Evolutionary conservation across 345 rosid genomes (phyloP).

Genomic region (Cardamine chenopodiifolia): DNA sequence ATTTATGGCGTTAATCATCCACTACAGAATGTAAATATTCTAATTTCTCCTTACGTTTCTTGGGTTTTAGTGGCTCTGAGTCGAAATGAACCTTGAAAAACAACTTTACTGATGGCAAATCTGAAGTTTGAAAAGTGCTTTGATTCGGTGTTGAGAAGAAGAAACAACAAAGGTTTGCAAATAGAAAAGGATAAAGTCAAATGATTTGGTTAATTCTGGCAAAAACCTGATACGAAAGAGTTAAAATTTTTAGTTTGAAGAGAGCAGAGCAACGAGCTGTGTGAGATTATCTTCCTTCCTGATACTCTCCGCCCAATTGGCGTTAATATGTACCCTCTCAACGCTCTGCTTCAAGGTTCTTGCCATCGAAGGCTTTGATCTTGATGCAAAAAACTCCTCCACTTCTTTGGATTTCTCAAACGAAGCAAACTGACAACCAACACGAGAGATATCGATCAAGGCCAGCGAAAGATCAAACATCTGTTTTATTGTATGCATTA

Average conservation of each 20-base stretch:
- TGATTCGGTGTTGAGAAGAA: background rate
- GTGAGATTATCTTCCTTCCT: slow-evolving; percentile 56
- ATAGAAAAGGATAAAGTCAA: background rate
- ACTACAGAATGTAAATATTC: too few species aligned
- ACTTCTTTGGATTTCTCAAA: slow-evolving; percentile 74
- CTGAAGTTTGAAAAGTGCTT: background rate
- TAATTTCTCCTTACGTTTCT: too few species aligned
- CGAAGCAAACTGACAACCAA: slow-evolving; percentile 72
- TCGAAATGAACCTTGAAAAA: background rate
- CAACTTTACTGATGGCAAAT: slow-evolving; percentile 22
- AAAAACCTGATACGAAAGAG: background rate
- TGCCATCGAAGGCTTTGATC: slow-evolving; percentile 58
- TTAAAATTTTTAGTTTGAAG: slow-evolving; percentile 17
- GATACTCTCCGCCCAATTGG: slow-evolving; percentile 78
- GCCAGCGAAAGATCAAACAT: background rate
- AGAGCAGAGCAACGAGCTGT: slow-evolving; percentile 53
- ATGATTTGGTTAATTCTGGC: slow-evolving; percentile 7
- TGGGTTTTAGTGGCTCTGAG: background rate
- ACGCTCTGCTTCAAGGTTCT: slow-evolving; percentile 96
- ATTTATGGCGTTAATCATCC: too few species aligned
- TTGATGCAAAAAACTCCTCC: slow-evolving; percentile 77
- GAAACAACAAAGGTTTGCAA: slow-evolving; percentile 14
- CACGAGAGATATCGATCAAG: background rate
- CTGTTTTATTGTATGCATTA: background rate
- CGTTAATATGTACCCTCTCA: slow-evolving; percentile 70